These are phyloP conservation scores for Penicillium manginii DNA, from an alignment of 495 filamentous ascomycete genomes.

Conservation along the genomic window DNA sequence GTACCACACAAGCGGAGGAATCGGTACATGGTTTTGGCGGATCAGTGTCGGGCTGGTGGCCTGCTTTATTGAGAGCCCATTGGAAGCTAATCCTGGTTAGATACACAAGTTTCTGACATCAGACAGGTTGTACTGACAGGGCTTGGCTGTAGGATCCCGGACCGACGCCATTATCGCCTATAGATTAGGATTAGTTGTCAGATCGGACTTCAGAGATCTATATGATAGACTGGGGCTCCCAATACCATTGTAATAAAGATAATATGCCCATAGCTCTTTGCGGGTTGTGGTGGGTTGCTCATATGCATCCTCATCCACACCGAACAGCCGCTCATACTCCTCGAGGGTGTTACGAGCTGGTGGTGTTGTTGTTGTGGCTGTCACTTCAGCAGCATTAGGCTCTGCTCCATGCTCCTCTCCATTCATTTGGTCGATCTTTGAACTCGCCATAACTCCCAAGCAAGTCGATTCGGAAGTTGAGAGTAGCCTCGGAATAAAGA, in stretches of 20 bases:
- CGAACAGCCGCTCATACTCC: slow-evolving; percentile 46
- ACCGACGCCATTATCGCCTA: slow-evolving; percentile 54
- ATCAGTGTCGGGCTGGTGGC: slow-evolving; percentile 46
- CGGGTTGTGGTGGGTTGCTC: slow-evolving; percentile 51
- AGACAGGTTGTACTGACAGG: slow-evolving; percentile 30
- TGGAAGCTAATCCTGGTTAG: slow-evolving; percentile 39
- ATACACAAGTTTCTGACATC: neutral
- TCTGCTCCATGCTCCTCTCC: slow-evolving; percentile 4
- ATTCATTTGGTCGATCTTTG: neutral
- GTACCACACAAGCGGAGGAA: slow-evolving; percentile 49
- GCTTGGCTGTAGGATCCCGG: slow-evolving; percentile 51
- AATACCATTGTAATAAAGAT: slow-evolving; percentile 51
- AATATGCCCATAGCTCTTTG: slow-evolving; percentile 54
- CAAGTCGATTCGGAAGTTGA: neutral
- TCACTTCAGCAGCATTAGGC: slow-evolving; percentile 10
- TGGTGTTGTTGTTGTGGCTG: slow-evolving; percentile 6
- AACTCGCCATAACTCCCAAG: slow-evolving; percentile 11
- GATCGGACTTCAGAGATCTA: neutral
- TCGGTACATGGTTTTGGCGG: slow-evolving; percentile 44
- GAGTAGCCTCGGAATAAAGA: slow-evolving; percentile 7
- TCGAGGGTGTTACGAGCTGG: slow-evolving; percentile 23
- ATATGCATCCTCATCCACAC: slow-evolving; percentile 41
- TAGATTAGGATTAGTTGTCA: neutral
- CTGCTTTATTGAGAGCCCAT: slow-evolving; percentile 48
- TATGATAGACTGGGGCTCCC: neutral